Evolutionary conservation across 2,329 filamentous ascomycete species (phyloP).

Genomic region (Lachnellula arida): DNA sequence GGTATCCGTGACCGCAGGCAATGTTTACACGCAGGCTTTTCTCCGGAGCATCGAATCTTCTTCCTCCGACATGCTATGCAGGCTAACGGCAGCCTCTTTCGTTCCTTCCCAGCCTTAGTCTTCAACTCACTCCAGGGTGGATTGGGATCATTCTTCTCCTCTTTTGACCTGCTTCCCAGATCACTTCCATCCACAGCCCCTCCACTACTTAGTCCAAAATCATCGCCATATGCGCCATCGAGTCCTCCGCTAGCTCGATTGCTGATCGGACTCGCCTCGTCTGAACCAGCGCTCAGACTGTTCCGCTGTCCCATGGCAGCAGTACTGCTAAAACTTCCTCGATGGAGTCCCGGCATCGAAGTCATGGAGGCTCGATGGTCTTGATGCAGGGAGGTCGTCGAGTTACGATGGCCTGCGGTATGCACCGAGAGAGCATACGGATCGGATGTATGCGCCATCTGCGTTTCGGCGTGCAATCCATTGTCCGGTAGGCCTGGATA

Average conservation of each 20-base stretch:
- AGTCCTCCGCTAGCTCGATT: constrained; percentile 24
- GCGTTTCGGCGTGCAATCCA: constrained; percentile 32
- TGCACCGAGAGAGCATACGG: constrained; percentile 22
- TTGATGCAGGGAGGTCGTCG: constrained; percentile 18
- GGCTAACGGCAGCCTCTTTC: constrained; percentile 85
- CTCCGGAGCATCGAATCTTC: constrained; percentile 96
- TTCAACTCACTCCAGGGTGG: constrained; percentile 79
- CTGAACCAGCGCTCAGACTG: constrained; percentile 28
- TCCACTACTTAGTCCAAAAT: constrained; percentile 50
- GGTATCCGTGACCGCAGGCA: constrained; percentile 88
- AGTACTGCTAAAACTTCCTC: constrained; percentile 22
- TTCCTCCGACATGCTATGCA: constrained; percentile 95
- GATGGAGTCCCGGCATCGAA: constrained; percentile 19
- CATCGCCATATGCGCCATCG: constrained; percentile 39
- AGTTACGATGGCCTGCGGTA: constrained; percentile 21
- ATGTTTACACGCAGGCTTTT: constrained; percentile 97
- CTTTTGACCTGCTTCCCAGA: constrained; percentile 47
- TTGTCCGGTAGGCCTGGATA: constrained; percentile 43
- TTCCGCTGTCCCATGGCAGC: constrained; percentile 18
- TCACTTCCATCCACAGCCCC: constrained; percentile 50
- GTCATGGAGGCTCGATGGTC: constrained; percentile 22
- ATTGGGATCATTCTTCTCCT: constrained; percentile 53
- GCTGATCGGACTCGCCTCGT: constrained; percentile 30
- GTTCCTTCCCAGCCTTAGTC: constrained; percentile 91
- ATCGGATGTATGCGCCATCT: constrained; percentile 22